A percentile compares a stretch with the other conserved stretches of the same genome.
These are phyloP conservation scores for Helianthus tuberosus DNA, from an alignment of 129 eudicot species.

Conservation along the genomic window DNA sequence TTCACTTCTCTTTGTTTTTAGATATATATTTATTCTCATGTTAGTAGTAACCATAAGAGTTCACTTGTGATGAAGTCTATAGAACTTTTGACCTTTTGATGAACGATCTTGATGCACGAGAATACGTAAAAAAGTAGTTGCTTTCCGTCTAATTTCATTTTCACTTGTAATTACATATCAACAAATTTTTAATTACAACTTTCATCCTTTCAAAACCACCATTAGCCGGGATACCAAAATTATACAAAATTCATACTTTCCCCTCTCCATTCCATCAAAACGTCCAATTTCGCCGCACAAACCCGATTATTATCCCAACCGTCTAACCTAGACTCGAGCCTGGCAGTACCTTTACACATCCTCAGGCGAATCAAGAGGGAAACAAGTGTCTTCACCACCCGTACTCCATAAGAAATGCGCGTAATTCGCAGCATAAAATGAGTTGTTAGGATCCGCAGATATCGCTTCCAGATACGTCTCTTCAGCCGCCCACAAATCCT, in stretches of 20 bases:
- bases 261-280: background rate
- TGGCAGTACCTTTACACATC: constrained; percentile 12
- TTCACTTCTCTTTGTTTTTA: too few species aligned
- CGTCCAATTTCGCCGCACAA: background rate
- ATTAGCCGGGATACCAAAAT: background rate
- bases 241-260: constrained; percentile 22
- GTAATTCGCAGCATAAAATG: constrained; percentile 80
- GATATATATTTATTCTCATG: too few species aligned
- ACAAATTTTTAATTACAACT: constrained; percentile 38
- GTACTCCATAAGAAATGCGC: constrained; percentile 93
- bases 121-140: background rate
- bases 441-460: constrained; percentile 73
- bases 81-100: background rate
- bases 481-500: constrained; percentile 92
- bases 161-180: constrained; percentile 24
- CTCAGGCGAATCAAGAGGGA: constrained; percentile 55
- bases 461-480: constrained; percentile 88
- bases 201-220: constrained; percentile 8
- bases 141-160: constrained; percentile 8
- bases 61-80: too few species aligned
- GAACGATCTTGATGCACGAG: background rate
- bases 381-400: constrained; percentile 94
- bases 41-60: too few species aligned
- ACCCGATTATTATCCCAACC: constrained; percentile 21
- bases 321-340: constrained; percentile 19